phyloP scores from a whole-genome alignment of 768 basidiomycete species.

The Mycena latifolia region DNA sequence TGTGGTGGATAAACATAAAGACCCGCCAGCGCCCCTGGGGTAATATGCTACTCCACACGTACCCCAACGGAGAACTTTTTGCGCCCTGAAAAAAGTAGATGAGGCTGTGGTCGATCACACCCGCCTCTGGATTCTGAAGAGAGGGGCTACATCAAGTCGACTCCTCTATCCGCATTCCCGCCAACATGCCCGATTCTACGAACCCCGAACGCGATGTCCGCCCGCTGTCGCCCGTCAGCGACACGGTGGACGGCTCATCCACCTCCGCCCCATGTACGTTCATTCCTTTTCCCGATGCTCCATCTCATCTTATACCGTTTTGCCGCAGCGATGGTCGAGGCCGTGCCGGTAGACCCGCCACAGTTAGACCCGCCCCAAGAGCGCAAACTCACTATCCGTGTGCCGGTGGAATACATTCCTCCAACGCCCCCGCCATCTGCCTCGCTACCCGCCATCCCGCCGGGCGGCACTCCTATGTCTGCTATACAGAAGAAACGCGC shows the following conservation, averaged over 20 bases:
- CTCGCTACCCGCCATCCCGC: constrained; percentile 23
- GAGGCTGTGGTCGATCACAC: too few relatives aligned
- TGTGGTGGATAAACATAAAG: too few relatives aligned
- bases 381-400: constrained; percentile 30
- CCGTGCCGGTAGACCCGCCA: not conserved
- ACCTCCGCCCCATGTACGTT: not conserved
- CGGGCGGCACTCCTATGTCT: constrained; percentile 15
- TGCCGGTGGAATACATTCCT: constrained; percentile 31
- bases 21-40: too few relatives aligned
- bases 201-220: not conserved
- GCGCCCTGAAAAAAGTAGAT: too few relatives aligned
- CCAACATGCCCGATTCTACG: not conserved
- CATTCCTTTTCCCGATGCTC: not conserved
- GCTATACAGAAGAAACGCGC: too few relatives aligned
- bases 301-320: too few relatives aligned
- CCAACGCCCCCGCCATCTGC: constrained; percentile 33
- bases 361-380: too few relatives aligned
- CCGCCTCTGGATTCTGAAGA: too few relatives aligned
- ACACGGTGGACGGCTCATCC: not conserved
- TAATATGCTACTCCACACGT: too few relatives aligned
- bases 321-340: not conserved
- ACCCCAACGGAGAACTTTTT: too few relatives aligned
- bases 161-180: not conserved
- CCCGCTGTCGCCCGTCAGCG: constrained; percentile 26
- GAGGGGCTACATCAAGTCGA: not conserved